phyloP scores from a whole-genome alignment of 2,329 filamentous ascomycete species.

The Talaromyces piceae region DNA sequence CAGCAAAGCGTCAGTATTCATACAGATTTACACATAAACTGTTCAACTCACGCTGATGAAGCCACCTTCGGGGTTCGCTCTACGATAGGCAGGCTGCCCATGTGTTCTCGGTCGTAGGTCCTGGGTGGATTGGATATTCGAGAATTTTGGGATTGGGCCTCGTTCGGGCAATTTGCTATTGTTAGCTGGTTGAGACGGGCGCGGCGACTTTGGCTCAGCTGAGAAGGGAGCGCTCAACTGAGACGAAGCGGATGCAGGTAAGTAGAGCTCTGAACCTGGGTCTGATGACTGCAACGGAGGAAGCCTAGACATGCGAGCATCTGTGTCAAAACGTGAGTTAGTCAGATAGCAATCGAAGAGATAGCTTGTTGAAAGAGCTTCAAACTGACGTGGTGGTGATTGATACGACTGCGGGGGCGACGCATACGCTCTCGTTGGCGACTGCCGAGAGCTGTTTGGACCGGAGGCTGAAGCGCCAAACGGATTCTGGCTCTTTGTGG shows the following conservation, averaged over 20 bases:
- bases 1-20: constrained; percentile 16
- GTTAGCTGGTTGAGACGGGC: constrained; percentile 40
- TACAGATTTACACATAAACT: neutral
- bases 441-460: constrained; percentile 57
- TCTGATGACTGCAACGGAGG: constrained; percentile 66
- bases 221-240: constrained; percentile 62
- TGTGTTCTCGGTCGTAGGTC: constrained; percentile 81
- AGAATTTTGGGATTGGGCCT: constrained; percentile 79
- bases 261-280: constrained; percentile 60
- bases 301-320: constrained; percentile 55
- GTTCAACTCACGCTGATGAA: constrained; percentile 77
- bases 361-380: neutral
- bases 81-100: constrained; percentile 77
- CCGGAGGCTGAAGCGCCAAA: constrained; percentile 48
- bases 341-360: neutral
- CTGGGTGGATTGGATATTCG: constrained; percentile 61
- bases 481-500: constrained; percentile 42
- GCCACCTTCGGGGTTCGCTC: constrained; percentile 91
- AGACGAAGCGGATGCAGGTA: constrained; percentile 61
- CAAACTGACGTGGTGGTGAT: constrained; percentile 48
- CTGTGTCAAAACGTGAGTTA: constrained; percentile 8
- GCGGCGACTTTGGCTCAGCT: constrained; percentile 45
- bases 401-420: constrained; percentile 53
- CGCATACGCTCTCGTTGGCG: constrained; percentile 60
- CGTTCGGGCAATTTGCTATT: constrained; percentile 38